Conservation (phyloP, 2,329 filamentous ascomycete species). For the Phialophora chinensis region DNA sequence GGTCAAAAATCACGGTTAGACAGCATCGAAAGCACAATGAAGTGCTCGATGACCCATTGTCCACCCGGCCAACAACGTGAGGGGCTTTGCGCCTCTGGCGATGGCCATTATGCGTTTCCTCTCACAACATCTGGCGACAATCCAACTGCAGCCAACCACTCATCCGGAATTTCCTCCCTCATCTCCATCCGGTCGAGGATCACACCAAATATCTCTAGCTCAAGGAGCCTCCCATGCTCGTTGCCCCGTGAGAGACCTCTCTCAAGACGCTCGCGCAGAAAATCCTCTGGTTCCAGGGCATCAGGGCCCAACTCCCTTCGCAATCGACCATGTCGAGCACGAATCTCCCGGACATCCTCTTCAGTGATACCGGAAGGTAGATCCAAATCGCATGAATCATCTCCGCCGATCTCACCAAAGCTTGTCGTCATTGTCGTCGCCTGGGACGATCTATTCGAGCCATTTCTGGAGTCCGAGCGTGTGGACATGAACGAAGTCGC, state of each 20-base stretch:
- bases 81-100: background rate
- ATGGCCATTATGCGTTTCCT: conserved; percentile 19
- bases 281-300: background rate
- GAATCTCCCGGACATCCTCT: conserved; percentile 38
- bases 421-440: conserved; percentile 46
- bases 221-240: conserved; percentile 31
- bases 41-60: background rate
- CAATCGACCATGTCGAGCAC: conserved; percentile 34
- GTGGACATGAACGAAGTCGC: conserved; percentile 80
- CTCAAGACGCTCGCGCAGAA: background rate
- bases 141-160: conserved; percentile 78
- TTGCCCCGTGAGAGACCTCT: conserved; percentile 22
- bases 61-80: background rate
- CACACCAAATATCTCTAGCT: conserved; percentile 69
- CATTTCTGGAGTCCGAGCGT: conserved; percentile 54
- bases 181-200: conserved; percentile 73
- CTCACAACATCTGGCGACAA: conserved; percentile 51
- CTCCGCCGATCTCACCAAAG: conserved; percentile 38
- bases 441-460: conserved; percentile 42
- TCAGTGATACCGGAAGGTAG: conserved; percentile 39
- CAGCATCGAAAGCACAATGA: background rate
- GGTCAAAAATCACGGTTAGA: background rate
- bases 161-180: conserved; percentile 77
- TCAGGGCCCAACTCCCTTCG: conserved; percentile 3
- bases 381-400: conserved; percentile 38